Evolutionary conservation across 225 moss, liverwort and hornwort genomes (phyloP), one percentile per base, ranked within the genome.

Genomic region (Polytrichum commune): DNA sequence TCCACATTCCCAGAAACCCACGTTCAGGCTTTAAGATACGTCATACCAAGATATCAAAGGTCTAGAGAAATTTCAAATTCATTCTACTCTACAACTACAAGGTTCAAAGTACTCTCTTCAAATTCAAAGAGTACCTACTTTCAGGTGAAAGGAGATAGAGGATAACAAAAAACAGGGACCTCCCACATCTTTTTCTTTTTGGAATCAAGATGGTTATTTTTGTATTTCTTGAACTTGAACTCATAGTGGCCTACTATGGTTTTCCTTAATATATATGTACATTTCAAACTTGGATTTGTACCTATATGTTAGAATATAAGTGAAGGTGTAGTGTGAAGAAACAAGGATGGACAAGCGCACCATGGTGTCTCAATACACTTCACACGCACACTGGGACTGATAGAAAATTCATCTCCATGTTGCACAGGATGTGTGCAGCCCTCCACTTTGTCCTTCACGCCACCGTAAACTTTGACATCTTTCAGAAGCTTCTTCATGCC

Each of bases 281-380:
- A 26, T 26, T 28, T 32, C 32, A 32, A 32, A 46, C 46, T 16
- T 46, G 46, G 46, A 46, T 46, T 13, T 4, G 46, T 46, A 10
- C 46, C 46, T 16, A 16, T 46, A 13, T 46, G 46, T 16, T 46
- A 46, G 46, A 46, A 46, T 46, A 46, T 5, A 55, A 27, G 60
- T 29, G 35, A 46, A n/a, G 55, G 53, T 69, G 22, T 46, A 46
- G 46, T 46, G 46, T 28, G 58, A n/a, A 69, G n/a, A 27, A 9
- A 53, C 46, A 46, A 46, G 46, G 46, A 46, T 16, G 54, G 27
- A 10, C 26, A 1, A 68, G 77, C 71, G 13, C 25, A 85, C 88
- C 88, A 85, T 67, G 88, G 82, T 71, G 85, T 88, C 57, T 85
- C 77, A 27, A 88, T 80, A 68, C 84, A 85, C 76, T 75, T 78